Evolutionary conservation across 2,329 filamentous ascomycete genomes (phyloP), one percentile per base, ranked within the genome.

Genomic region (Fusarium sulawesiense): DNA sequence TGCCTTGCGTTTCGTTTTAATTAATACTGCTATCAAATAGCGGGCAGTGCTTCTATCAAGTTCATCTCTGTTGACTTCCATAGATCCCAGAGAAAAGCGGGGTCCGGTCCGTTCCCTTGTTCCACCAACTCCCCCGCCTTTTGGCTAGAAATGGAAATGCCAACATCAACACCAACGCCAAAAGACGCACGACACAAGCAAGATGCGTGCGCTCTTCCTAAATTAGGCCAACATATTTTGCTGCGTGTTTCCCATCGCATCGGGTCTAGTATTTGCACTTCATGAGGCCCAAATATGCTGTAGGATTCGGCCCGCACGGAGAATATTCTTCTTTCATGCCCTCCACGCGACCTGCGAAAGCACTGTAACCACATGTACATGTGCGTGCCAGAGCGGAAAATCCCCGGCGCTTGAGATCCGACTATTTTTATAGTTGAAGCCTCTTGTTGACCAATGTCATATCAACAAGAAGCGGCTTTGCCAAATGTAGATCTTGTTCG

Each of bases 381-480:
- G 32, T 64, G 45, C 37, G 27, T 64, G 42, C 20, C 44, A 42
- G 51, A 50, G 49, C 40, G 23, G 13, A 64, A 61, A 58, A 68
- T 56, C 55, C 30, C 46, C 42, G 27, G 67, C 64, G 68, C 68
- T 70, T 70, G 57, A 40, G 27, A 56, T 47, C 64, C 62, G 46
- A 59, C 67, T 70, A 71, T 71, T 70, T 70, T 70, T 68, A 40
- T 59, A 51, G 27, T 45, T 53, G n/a, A 32, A 57, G 49, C 47
- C 42, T 50, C 51, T 45, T 48, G 25, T 57, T 37, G 42, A 42
- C 67, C 63, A 64, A 64, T 68, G 44, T 32, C n/a, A 25, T 48
- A 51, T 45, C 62, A 42, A 51, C 41, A 64, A 68, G 40, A 46
- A 70, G 58, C 64, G 63, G 63, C 56, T 66, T 66, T 55, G 18